Base-by-base conservation (phyloP, 2,329 filamentous ascomycete species). In the Zymoseptoria ardabiliae region DNA sequence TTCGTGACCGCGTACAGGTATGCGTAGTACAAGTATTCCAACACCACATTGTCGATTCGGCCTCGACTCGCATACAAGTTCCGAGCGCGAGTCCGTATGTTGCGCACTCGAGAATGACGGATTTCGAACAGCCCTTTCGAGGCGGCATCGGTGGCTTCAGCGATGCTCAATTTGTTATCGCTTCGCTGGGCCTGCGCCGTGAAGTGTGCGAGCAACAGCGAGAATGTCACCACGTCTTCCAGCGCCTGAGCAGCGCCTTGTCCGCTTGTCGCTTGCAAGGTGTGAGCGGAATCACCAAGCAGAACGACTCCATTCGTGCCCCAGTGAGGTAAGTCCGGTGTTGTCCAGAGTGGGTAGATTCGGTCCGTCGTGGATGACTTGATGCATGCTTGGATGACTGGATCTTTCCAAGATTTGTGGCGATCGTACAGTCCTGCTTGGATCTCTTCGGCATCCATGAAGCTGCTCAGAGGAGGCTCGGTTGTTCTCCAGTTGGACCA, bases 251-350 rank as follows among this genome's bases (percentile, higher is more conserved):
- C 78, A 0, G 78, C 77, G 0, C 82, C 82, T 66, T 84, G 82
- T 1, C 82, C 81, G 0, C 77, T 78, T 5, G 77, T 79, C 0
- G 82, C 76, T 4, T 79, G 77, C 58, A 84, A 72, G 0, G 81
- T 80, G 68, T 85, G 82, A 0, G 81, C 82, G 0, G 82, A 81
- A 68, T 85, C 82, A 2, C 82, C 82, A 2, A 84, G 70, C 2
- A 85, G 69, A 4, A 84, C 73, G 8, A 82, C 75, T 0, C 79
- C 75, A 19, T 76, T 69, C 7, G 72, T 66, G 17, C 75, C 71
- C 80, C 80, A 83, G 13, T 72, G 74, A 1, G 78, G 77, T 2
- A 83, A 71, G 7, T 72, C 68, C 0, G 79, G 78, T 1, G 76
- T 76, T 0, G 78, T 78, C 74, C 76, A 82, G 0, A 75, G 77